Evolutionary conservation across 371 early-diverging fungal species (phyloP), one percentile per base, ranked within the genome.

Genomic region (Lichtheimia hyalospora): DNA sequence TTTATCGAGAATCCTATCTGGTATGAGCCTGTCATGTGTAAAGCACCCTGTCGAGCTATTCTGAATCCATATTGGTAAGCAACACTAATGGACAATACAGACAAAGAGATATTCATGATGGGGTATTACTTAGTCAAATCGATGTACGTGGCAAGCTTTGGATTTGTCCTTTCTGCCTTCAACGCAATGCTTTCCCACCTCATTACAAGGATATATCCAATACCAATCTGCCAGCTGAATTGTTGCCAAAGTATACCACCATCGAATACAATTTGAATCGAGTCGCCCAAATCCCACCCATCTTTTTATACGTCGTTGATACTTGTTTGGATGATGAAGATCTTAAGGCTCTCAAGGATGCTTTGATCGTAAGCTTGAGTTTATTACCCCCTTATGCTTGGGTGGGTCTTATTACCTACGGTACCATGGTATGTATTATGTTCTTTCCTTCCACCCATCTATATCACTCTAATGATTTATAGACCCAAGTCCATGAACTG

Each of bases 111-210:
- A 16, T 59, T 57, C n/a, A 40, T 15, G n/a, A 25, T 18, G 49
- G 46, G n/a, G 13, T 25, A 54, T 52, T 16, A 15, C 24, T 28
- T 56, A 94, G 93, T 69, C 95, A 96, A 79, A 89, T 97, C 53
- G 97, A 99, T 69, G 93, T 93, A 51, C 90, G 93, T 43, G 91
- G 89, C 55, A 94, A 94, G 75, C 85, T 97, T 51, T 99, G 99
- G 99, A 95, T 95, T 63, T 99, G 99, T 74, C 93, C 98, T 7
- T 98, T 99, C 80, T 99, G 99, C 70, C 78, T 96, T 64, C 91
- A 92, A 70, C 92, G 98, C 62, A 99, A 99, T 79, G 90, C 90
- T 61, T 92, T 99, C 67, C 99, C 99, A 41, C 93, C 97, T 62
- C 99, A 99, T 69, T 99, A 99, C 76, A 89, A 92, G 69, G 98